A percentile compares a stretch with the other conserved stretches of the same genome.
phyloP scores from a whole-genome alignment of 805 yeast species.

The Spathaspora arborariae region DNA sequence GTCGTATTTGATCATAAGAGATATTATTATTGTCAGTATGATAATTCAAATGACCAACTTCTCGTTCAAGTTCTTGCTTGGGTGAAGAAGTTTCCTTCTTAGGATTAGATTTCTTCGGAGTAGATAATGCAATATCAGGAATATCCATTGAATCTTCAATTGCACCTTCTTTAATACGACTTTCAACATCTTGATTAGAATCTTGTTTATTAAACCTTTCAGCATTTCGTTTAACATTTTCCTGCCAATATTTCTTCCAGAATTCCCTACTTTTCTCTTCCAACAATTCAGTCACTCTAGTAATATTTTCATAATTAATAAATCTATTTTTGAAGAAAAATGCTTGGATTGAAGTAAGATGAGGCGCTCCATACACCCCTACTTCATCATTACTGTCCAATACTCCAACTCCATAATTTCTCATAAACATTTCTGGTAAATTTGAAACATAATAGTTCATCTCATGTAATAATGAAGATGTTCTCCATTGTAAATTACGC shows the following conservation, averaged over 20 bases:
- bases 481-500: constrained; percentile 52
- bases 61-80: constrained; percentile 1
- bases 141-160: constrained; percentile 7
- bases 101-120: background rate
- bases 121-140: background rate
- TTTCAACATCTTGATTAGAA: constrained; percentile 24
- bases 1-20: constrained; percentile 12
- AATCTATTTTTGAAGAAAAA: constrained; percentile 53
- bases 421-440: constrained; percentile 39
- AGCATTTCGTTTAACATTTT: constrained; percentile 30
- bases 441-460: constrained; percentile 54
- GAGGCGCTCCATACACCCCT: constrained; percentile 59
- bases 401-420: constrained; percentile 39
- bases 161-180: constrained; percentile 8
- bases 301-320: constrained; percentile 18
- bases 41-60: constrained; percentile 1
- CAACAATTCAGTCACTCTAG: constrained; percentile 27
- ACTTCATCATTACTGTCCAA: constrained; percentile 24
- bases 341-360: constrained; percentile 47
- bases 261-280: constrained; percentile 36
- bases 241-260: constrained; percentile 55
- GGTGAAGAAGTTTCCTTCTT: background rate
- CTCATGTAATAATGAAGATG: constrained; percentile 57
- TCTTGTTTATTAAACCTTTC: constrained; percentile 37
- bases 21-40: background rate